These are phyloP conservation scores for Boletus tomentosulus DNA, from an alignment of 768 basidiomycete species.

Conservation along the genomic window DNA sequence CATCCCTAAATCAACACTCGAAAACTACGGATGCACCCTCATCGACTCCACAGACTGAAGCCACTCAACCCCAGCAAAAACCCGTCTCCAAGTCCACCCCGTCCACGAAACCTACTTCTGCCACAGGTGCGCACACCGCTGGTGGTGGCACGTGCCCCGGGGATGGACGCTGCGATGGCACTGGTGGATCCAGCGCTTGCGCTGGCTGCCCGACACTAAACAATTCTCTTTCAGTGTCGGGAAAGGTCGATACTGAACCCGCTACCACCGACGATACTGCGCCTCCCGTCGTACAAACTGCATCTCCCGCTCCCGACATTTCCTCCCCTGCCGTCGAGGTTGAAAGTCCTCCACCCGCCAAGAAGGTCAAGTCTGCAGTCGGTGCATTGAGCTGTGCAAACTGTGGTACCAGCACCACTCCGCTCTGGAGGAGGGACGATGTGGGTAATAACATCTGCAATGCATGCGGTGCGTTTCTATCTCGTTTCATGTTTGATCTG, in stretches of 20 bases:
- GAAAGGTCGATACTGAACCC: slow-evolving; percentile 39
- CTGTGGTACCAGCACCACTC: slow-evolving; percentile 86
- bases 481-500: slow-evolving; percentile 25
- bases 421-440: slow-evolving; percentile 86
- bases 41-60: slow-evolving; percentile 25
- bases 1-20: slow-evolving; percentile 29
- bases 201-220: slow-evolving; percentile 96
- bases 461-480: slow-evolving; percentile 73
- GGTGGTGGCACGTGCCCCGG: slow-evolving; percentile 87
- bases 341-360: slow-evolving; percentile 27
- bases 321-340: slow-evolving; percentile 33
- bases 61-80: slow-evolving; percentile 25
- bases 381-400: slow-evolving; percentile 83
- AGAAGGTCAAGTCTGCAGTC: slow-evolving; percentile 42
- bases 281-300: slow-evolving; percentile 10
- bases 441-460: slow-evolving; percentile 93
- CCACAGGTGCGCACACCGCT: slow-evolving; percentile 31
- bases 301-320: slow-evolving; percentile 31
- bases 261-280: slow-evolving; percentile 19
- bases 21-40: slow-evolving; percentile 29
- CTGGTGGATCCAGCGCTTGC: slow-evolving; percentile 90
- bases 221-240: slow-evolving; percentile 59
- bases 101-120: slow-evolving; percentile 25
- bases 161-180: slow-evolving; percentile 96
- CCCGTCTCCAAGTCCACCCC: slow-evolving; percentile 23